These are phyloP conservation scores for Salvia splendens DNA, from an alignment of 257 asterid genomes.

Conservation along the genomic window DNA sequence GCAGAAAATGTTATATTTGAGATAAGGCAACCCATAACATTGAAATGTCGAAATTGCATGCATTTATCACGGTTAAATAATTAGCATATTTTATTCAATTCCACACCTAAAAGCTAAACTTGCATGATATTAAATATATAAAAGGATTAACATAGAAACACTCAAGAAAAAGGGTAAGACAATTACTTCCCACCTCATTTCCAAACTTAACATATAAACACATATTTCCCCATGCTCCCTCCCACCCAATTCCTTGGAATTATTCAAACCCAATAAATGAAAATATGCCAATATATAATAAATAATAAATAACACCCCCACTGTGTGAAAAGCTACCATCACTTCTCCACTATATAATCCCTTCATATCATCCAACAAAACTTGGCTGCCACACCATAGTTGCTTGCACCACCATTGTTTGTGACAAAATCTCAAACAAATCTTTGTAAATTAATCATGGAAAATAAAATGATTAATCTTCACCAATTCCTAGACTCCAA, in stretches of 20 bases:
- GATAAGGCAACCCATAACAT: too few species aligned
- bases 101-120: background rate
- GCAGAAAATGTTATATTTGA: too few species aligned
- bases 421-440: background rate
- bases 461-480: constrained; percentile 17
- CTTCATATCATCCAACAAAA: constrained; percentile 20
- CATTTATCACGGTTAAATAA: too few species aligned
- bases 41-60: background rate
- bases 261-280: background rate
- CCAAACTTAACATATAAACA: background rate
- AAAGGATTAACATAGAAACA: background rate
- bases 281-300: background rate
- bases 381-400: constrained; percentile 30
- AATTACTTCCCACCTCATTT: constrained; percentile 33
- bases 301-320: background rate
- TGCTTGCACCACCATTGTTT: constrained; percentile 36
- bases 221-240: background rate
- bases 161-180: constrained; percentile 20
- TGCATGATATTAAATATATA: background rate
- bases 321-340: constrained; percentile 1
- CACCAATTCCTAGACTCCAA: constrained; percentile 34
- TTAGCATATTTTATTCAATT: background rate
- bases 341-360: constrained; percentile 33
- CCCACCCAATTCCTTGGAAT: constrained; percentile 12
- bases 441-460: constrained; percentile 26